A percentile compares a stretch with the other conserved stretches of the same genome.
Evolutionary conservation across 805 yeast genomes (phyloP).

Genomic region (Pichia nanzhaoensis): DNA sequence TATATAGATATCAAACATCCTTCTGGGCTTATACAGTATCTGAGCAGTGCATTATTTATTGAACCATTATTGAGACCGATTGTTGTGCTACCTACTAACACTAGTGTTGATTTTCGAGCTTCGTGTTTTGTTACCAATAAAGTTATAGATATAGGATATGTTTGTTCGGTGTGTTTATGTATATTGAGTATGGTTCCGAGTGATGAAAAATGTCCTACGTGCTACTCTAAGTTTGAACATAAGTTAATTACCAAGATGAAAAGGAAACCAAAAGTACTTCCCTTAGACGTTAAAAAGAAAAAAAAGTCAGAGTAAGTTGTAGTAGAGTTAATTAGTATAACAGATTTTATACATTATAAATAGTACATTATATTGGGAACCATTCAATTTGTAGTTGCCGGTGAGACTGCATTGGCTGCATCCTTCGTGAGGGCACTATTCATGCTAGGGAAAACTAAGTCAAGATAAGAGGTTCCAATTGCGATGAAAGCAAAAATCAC

Average conservation of each 20-base stretch:
- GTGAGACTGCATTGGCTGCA: slow-evolving; percentile 13
- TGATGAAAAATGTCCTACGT: slow-evolving; percentile 72
- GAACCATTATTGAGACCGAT: slow-evolving; percentile 79
- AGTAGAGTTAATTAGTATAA: background rate
- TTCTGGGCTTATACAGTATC: slow-evolving; percentile 73
- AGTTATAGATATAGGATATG: slow-evolving; percentile 88
- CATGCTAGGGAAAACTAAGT: slow-evolving; percentile 41
- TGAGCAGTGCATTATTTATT: slow-evolving; percentile 74
- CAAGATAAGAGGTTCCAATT: slow-evolving; percentile 44
- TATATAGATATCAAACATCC: slow-evolving; percentile 66
- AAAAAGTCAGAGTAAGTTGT: slow-evolving; percentile 5
- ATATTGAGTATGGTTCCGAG: slow-evolving; percentile 66
- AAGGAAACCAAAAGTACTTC: slow-evolving; percentile 44
- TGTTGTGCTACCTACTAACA: slow-evolving; percentile 73
- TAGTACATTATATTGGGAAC: background rate
- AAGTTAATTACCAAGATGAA: slow-evolving; percentile 50
- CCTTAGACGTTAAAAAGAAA: slow-evolving; percentile 25
- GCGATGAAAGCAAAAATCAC: slow-evolving; percentile 42
- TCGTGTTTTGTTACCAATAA: slow-evolving; percentile 89
- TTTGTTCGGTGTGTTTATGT: slow-evolving; percentile 91
- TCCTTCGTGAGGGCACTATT: slow-evolving; percentile 22
- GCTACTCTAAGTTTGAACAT: slow-evolving; percentile 71
- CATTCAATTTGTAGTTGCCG: background rate
- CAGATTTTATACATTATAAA: background rate
- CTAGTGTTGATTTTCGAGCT: slow-evolving; percentile 87